Evolutionary conservation across 352 stramenopile species (phyloP).

Genomic region (Globisporangium parvum): DNA sequence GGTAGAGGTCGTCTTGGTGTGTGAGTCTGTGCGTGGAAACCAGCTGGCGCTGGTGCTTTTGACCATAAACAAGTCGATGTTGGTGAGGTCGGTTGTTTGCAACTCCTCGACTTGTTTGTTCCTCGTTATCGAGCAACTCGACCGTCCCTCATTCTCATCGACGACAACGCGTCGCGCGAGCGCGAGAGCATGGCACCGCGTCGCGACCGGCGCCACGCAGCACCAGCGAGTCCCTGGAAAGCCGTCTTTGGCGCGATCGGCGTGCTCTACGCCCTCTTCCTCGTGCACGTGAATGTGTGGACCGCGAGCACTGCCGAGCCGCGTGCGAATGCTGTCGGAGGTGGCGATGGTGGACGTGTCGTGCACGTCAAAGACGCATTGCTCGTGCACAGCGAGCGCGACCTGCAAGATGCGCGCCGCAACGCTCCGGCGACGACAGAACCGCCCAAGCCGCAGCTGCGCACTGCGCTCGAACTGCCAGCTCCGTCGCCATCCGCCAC

Average conservation of each 20-base stretch:
- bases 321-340: slow-evolving; percentile 6
- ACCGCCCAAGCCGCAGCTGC: slow-evolving; percentile 5
- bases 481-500: not conserved
- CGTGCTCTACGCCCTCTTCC: slow-evolving; percentile 18
- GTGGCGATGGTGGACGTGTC: not conserved
- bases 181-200: not conserved
- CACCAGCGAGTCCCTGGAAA: slow-evolving; percentile 11
- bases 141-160: no score
- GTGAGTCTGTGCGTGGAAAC: no score
- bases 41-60: no score
- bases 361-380: slow-evolving; percentile 7
- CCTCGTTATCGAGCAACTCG: no score
- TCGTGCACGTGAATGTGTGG: slow-evolving; percentile 17
- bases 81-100: no score
- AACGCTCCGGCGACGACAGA: not conserved
- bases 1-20: no score
- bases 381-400: slow-evolving; percentile 9
- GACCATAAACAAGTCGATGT: no score
- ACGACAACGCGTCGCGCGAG: no score
- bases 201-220: slow-evolving; percentile 7
- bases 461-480: slow-evolving; percentile 3
- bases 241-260: slow-evolving; percentile 9
- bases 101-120: no score
- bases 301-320: not conserved
- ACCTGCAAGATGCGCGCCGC: not conserved